phyloP scores from a whole-genome alignment of 345 rosid genomes.

The Fremontodendron californicum region DNA sequence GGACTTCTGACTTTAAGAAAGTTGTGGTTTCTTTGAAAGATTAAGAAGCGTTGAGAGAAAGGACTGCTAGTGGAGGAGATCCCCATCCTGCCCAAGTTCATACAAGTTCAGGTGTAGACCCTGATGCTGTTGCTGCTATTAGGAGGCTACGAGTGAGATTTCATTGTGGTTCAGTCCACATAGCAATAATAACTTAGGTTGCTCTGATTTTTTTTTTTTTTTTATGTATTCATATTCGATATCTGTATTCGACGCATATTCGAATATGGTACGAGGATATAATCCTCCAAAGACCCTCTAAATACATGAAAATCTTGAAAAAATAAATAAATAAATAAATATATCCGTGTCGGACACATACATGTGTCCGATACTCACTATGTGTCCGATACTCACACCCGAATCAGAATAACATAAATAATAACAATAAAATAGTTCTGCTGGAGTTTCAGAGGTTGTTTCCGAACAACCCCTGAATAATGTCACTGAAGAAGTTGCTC shows the following conservation, averaged over 20 bases:
- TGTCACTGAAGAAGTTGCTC: conserved; percentile 43
- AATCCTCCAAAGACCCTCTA: too few relatives aligned
- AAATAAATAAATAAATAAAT: too few relatives aligned
- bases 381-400: too few relatives aligned
- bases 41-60: conserved; percentile 65
- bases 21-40: conserved; percentile 68
- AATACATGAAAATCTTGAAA: too few relatives aligned
- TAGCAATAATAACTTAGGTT: conserved; percentile 30
- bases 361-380: too few relatives aligned
- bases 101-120: conserved; percentile 50
- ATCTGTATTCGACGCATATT: too few relatives aligned
- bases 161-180: conserved; percentile 79
- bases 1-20: conserved; percentile 54
- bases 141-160: conserved; percentile 85
- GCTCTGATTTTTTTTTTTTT: too few relatives aligned
- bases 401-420: too few relatives aligned
- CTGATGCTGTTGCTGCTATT: conserved; percentile 77
- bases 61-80: conserved; percentile 63
- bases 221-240: too few relatives aligned
- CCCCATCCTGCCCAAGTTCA: conserved; percentile 45
- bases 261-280: too few relatives aligned
- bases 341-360: too few relatives aligned
- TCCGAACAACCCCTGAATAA: conserved; percentile 58
- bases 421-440: conserved; percentile 32
- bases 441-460: conserved; percentile 52